Evolutionary conservation across 257 asterid genomes (phyloP).

Genomic region (Capsicum chinense): DNA sequence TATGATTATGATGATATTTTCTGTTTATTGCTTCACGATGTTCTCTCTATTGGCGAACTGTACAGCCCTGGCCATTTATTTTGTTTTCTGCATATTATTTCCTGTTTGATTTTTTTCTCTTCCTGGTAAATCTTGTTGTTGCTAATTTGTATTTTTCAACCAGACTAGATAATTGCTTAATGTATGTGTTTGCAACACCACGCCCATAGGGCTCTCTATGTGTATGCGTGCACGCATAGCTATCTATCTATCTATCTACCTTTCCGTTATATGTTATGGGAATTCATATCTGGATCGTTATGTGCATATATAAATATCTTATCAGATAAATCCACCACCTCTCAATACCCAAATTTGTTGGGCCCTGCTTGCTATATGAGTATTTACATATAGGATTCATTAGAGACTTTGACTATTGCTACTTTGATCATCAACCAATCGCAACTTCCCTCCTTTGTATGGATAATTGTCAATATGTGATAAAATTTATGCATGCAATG

Average conservation of each 20-base stretch:
- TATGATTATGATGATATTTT: not conserved
- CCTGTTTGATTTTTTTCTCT: not conserved
- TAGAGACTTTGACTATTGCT: not conserved
- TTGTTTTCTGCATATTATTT: not conserved
- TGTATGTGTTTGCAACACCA: not conserved
- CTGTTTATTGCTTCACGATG: not conserved
- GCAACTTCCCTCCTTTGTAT: not conserved
- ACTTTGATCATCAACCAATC: not conserved
- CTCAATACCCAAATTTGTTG: not conserved
- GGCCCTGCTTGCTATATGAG: not conserved
- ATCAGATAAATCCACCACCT: not conserved
- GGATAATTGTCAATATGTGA: not conserved
- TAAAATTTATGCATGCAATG: not conserved
- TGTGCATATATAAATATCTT: not conserved
- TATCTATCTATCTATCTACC: not conserved
- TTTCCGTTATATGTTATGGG: not conserved
- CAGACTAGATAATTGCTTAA: not conserved
- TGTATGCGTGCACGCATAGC: not conserved
- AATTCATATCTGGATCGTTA: not conserved
- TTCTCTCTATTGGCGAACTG: not conserved
- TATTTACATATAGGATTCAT: conserved; percentile 2
- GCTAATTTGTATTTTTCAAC: not conserved
- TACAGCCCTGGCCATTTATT: not conserved
- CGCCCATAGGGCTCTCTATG: not conserved
- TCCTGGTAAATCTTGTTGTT: not conserved